Percentiles rank a stretch among this genome's conserved stretches.
Evolutionary conservation across 1,284 basidiomycete species (phyloP).

Genomic region (Rhodotorula glutinis): DNA sequence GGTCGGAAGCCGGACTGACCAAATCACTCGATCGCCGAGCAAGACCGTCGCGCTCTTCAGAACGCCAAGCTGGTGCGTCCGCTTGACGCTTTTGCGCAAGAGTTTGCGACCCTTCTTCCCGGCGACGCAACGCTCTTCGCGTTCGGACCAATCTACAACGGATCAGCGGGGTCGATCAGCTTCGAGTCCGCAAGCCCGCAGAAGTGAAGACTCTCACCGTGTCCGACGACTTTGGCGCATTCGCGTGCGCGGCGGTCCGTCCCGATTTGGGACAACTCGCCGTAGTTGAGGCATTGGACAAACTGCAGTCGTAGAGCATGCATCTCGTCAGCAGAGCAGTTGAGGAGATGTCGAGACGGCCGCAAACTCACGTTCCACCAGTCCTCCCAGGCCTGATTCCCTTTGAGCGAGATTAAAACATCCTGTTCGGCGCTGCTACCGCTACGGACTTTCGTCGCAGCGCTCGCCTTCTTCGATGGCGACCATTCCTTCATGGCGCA

Average conservation of each 20-base stretch:
- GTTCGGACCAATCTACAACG: slow-evolving; percentile 18
- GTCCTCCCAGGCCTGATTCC: slow-evolving; percentile 15
- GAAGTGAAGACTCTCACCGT: no score
- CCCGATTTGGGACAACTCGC: slow-evolving; percentile 37
- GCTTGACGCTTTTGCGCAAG: slow-evolving; percentile 22
- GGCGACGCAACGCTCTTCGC: slow-evolving; percentile 23
- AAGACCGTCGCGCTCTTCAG: slow-evolving; percentile 41
- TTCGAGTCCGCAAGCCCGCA: no score
- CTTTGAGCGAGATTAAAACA: neutral
- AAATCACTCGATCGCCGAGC: slow-evolving; percentile 29
- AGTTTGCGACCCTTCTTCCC: slow-evolving; percentile 26
- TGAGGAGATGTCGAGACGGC: no score
- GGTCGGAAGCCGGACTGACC: slow-evolving; percentile 6
- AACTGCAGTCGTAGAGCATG: slow-evolving; percentile 8
- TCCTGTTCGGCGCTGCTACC: neutral
- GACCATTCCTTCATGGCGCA: slow-evolving; percentile 34
- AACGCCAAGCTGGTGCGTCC: slow-evolving; percentile 18
- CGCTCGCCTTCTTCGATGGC: neutral
- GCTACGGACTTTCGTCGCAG: neutral
- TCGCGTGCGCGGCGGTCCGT: slow-evolving; percentile 26
- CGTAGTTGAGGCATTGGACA: slow-evolving; percentile 39
- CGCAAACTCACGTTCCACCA: slow-evolving; percentile 31
- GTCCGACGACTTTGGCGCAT: slow-evolving; percentile 39
- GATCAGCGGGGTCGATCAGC: no score
- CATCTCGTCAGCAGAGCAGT: neutral